Evolutionary conservation across 2,329 filamentous ascomycete genomes (phyloP), one percentile per base, ranked within the genome.

Genomic region (Fusarium algeriense): DNA sequence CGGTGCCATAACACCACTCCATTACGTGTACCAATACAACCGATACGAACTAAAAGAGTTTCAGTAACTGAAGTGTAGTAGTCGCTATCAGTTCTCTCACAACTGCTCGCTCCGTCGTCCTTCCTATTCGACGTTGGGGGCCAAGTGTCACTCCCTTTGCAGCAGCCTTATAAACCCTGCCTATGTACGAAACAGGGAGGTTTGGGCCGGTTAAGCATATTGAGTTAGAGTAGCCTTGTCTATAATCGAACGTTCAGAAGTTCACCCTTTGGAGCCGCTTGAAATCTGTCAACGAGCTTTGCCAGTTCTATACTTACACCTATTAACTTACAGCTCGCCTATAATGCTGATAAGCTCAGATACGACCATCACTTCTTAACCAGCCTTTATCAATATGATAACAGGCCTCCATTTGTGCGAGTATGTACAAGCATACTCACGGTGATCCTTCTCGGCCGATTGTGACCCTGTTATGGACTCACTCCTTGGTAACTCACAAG

Each of bases 341-440:
- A 20, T 20, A 5, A 14, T 20, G 8, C 23, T 37, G 6, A 19
- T 34, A 50, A 19, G 11, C 5, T 9, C 15, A 5, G 4, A 15
- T 9, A 19, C 9, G 8, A 10, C 37, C 9, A 19, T 38, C 9
- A n/a, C 10, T n/a, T n/a, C 37, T 8, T 38, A 19, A n/a, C 19
- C 9, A 37, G 13, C 10, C 19, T n/a, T 3, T 19, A 38, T 10
- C 19, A 10, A 38, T 15, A 12, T n/a, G 14, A 17, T 6, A 43
- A 7, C 15, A 9, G 15, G 9, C 26, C 11, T 12, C 6, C 13
- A 8, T 2, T 6, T 11, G 11, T 14, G 5, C 3, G 3, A 1
- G 3, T 15, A n/a, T n/a, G 14, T 19, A 7, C 15, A n/a, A 40
- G 20, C 2, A 3, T 7, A 17, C 34, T 5, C 13, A 53, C 12